These are phyloP conservation scores for Fagus sylvatica DNA, from an alignment of 306 rosid species.

Conservation along the genomic window DNA sequence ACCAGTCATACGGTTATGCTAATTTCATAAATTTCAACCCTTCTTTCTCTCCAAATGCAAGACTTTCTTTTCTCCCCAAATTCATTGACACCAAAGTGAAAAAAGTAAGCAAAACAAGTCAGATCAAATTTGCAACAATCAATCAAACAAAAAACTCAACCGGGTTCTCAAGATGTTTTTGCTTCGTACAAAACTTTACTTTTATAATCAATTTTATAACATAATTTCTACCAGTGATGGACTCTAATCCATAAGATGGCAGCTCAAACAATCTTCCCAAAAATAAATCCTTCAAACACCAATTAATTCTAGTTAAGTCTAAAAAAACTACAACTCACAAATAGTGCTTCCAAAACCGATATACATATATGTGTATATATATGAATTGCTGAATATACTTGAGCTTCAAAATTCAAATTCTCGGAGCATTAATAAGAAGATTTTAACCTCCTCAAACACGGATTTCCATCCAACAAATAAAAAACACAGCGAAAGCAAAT, in stretches of 20 bases:
- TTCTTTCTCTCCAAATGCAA: background rate
- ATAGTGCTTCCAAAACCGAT: too few relatives aligned
- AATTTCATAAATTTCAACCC: slow-evolving; percentile 8
- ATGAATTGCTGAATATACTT: background rate
- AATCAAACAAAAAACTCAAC: background rate
- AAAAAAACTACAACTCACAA: background rate
- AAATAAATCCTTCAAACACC: background rate
- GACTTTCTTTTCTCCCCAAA: background rate
- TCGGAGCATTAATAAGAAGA: background rate
- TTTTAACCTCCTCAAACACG: background rate
- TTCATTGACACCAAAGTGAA: background rate
- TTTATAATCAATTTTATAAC: background rate
- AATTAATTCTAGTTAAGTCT: background rate
- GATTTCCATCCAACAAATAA: background rate
- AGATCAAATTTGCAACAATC: background rate
- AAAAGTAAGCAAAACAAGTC: background rate
- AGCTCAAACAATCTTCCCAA: background rate
- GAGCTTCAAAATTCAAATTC: background rate
- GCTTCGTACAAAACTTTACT: background rate
- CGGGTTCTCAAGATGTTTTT: background rate
- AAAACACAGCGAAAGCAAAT: background rate
- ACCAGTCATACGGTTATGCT: slow-evolving; percentile 15
- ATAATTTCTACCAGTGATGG: background rate
- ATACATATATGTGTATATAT: too few relatives aligned
- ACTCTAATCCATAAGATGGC: background rate